Conservation (phyloP, 495 filamentous ascomycete species). For the Aspergillus olivimuriae region DNA sequence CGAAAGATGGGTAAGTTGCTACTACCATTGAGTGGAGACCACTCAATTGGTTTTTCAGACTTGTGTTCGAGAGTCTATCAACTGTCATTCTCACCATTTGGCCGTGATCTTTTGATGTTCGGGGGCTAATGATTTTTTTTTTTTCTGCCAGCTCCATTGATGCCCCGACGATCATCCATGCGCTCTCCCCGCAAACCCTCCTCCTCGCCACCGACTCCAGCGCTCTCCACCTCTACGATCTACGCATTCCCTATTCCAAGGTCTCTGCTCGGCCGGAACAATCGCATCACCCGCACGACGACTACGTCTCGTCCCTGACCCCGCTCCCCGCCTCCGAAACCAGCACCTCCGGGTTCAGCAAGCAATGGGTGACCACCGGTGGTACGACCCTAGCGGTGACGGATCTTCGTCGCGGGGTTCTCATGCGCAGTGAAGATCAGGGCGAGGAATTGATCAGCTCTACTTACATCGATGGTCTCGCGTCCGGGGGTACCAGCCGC, state of each 20-base stretch:
- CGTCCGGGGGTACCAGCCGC: slow-evolving; percentile 53
- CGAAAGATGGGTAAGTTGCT: slow-evolving; percentile 33
- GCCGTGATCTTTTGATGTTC: neutral
- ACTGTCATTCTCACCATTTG: too few species aligned
- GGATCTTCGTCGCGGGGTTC: slow-evolving; percentile 73
- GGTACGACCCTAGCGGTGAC: slow-evolving; percentile 84
- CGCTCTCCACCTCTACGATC: slow-evolving; percentile 82
- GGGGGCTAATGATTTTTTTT: neutral
- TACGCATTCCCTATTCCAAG: slow-evolving; percentile 58
- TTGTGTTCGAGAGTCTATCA: too few species aligned
- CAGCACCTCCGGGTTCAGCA: slow-evolving; percentile 77
- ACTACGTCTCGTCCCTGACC: slow-evolving; percentile 87
- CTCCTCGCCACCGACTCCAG: slow-evolving; percentile 88
- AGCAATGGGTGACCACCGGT: slow-evolving; percentile 90
- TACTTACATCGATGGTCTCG: slow-evolving; percentile 61
- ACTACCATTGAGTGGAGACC: slow-evolving; percentile 8
- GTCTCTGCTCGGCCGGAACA: slow-evolving; percentile 59
- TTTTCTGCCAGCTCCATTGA: slow-evolving; percentile 43
- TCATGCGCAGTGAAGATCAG: slow-evolving; percentile 85
- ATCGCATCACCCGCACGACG: slow-evolving; percentile 78
- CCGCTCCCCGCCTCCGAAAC: slow-evolving; percentile 70
- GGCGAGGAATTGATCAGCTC: slow-evolving; percentile 86
- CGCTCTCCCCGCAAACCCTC: slow-evolving; percentile 78
- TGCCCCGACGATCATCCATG: slow-evolving; percentile 67
- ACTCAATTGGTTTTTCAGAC: neutral